Percentiles rank a stretch among this genome's conserved stretches.
phyloP scores from a whole-genome alignment of 768 basidiomycete species.

The Fibroporia radiculosa region DNA sequence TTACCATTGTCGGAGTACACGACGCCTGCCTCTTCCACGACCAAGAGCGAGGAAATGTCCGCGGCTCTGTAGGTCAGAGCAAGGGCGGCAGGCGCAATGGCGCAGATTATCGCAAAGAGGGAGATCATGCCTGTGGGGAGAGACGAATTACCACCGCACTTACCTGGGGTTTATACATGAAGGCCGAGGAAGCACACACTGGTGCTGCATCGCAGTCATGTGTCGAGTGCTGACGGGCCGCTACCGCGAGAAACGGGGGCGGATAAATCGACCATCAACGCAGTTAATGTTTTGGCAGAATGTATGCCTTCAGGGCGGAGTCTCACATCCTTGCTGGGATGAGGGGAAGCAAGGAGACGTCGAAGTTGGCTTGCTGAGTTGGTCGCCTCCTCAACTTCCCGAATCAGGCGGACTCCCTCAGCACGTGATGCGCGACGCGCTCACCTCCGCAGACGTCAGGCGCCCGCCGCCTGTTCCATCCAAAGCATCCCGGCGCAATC shows the following conservation, averaged over 20 bases:
- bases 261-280: no score
- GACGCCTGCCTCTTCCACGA: slow-evolving; percentile 43
- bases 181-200: no score
- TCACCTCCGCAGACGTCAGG: not conserved
- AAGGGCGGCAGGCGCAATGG: not conserved
- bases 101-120: not conserved
- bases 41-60: slow-evolving; percentile 47
- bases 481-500: slow-evolving; percentile 12
- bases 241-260: not conserved
- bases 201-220: not conserved
- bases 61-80: slow-evolving; percentile 41
- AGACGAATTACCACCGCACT: no score
- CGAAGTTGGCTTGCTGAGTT: no score
- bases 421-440: not conserved
- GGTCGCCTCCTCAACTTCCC: no score
- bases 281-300: no score
- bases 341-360: no score
- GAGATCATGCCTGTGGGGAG: not conserved
- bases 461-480: slow-evolving; percentile 6
- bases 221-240: not conserved
- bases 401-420: no score
- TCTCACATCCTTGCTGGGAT: no score
- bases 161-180: no score
- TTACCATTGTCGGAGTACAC: slow-evolving; percentile 35
- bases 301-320: no score